Evolutionary conservation across 2,329 filamentous ascomycete genomes (phyloP).

Genomic region (Septoria petroselini): DNA sequence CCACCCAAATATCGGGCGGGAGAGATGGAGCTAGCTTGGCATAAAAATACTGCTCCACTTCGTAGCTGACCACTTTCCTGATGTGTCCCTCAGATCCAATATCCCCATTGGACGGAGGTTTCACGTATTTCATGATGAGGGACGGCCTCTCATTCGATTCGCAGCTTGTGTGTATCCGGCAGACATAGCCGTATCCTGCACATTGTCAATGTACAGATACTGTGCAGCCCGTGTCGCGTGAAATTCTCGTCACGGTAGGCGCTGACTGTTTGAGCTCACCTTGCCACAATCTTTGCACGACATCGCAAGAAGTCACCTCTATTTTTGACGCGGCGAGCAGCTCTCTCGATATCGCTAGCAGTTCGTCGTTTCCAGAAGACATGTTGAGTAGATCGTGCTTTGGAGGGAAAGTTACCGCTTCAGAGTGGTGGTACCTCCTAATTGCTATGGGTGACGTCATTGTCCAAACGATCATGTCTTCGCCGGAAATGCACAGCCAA

Average conservation of each 20-base stretch:
- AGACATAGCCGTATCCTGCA: constrained; percentile 55
- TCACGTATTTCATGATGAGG: constrained; percentile 60
- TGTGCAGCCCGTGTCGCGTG: constrained; percentile 32
- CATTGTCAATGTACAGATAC: constrained; percentile 36
- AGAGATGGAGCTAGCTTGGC: constrained; percentile 53
- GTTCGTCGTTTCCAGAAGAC: neutral
- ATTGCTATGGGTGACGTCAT: constrained; percentile 5
- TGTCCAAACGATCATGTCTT: neutral
- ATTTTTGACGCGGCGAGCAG: neutral
- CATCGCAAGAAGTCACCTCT: constrained; percentile 1
- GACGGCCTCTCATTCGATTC: constrained; percentile 22
- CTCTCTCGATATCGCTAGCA: neutral
- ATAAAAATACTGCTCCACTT: constrained; percentile 67
- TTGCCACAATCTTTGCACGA: constrained; percentile 9
- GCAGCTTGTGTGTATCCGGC: constrained; percentile 48
- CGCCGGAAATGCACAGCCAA: neutral
- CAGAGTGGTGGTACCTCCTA: no score
- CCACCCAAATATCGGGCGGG: constrained; percentile 46
- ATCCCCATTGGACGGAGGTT: constrained; percentile 45
- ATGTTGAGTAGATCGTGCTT: neutral
- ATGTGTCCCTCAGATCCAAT: constrained; percentile 59
- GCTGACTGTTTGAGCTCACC: neutral
- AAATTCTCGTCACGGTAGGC: constrained; percentile 21
- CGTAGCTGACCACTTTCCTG: constrained; percentile 64
- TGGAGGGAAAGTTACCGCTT: no score